Conservation (phyloP, 345 rosid species). For the Salix suchowensis region DNA sequence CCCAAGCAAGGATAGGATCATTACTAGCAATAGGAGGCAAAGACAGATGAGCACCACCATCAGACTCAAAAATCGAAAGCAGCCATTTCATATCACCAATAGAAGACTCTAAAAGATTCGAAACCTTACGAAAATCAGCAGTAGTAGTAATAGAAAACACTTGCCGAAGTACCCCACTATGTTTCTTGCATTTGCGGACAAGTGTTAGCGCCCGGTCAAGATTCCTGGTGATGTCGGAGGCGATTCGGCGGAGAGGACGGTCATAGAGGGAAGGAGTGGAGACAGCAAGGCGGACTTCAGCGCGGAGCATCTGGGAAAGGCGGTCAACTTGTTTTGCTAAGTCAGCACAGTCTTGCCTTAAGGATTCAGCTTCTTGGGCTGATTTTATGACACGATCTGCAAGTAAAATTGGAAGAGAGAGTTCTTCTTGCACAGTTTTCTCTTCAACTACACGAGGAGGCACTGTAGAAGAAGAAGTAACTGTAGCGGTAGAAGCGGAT, state of each 20-base stretch:
- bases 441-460: constrained; percentile 10
- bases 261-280: constrained; percentile 46
- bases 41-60: constrained; percentile 29
- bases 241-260: constrained; percentile 48
- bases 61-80: constrained; percentile 42
- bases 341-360: constrained; percentile 43
- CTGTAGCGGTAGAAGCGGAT: not conserved
- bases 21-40: constrained; percentile 63
- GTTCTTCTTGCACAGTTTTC: constrained; percentile 31
- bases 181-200: constrained; percentile 47
- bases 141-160: constrained; percentile 54
- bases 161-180: constrained; percentile 46
- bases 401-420: constrained; percentile 32
- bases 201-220: constrained; percentile 53
- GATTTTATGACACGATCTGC: constrained; percentile 46
- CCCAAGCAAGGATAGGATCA: constrained; percentile 70
- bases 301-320: constrained; percentile 50
- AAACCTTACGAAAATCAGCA: constrained; percentile 53
- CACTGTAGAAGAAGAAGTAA: not conserved
- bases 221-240: constrained; percentile 50
- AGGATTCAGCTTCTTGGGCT: constrained; percentile 38
- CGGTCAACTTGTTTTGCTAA: constrained; percentile 41
- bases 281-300: constrained; percentile 40
- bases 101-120: constrained; percentile 44
- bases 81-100: constrained; percentile 60